Evolutionary conservation across 345 rosid species (phyloP), one percentile per base, ranked within the genome.

Genomic region (Sonneratia caseolaris): DNA sequence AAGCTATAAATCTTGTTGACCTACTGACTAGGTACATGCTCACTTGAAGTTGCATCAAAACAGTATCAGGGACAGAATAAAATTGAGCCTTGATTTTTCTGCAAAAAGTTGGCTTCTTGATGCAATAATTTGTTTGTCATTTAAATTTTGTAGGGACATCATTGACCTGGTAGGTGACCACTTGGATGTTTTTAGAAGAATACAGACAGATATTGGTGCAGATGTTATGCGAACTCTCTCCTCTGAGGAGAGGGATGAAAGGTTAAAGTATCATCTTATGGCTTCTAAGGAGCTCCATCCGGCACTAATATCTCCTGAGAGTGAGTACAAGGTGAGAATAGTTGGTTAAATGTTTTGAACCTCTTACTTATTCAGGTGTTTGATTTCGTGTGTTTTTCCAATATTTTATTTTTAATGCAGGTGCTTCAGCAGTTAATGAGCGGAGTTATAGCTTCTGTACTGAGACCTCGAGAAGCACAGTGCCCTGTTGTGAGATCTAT

Each of bases 241-340:
- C 15, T 86, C 95, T 6, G 92, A 87, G 76, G 93, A 88, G 84
- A 89, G 98, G 82, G 97, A 96, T 78, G 99, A 91, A 72, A 92
- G 96, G 79, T 78, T 96, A 81, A 96, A 92, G 81, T 82, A 81
- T 76, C 90, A 92, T 88, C 91, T 92, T 72, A 84, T 89, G 89
- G 84, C 76, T 72, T 89, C 97, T 35, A 89, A 87, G 81, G 96
- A 91, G 77, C 99, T 96, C 68, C 93, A 96, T 87, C 98, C 99
- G 24, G 96, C 97, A 70, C 70, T 92, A 69, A 67, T 87, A 40
- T 89, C 99, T 78, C 84, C 89, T 62, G 95, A 88, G 93, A 91
- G 95, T 85, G 99, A 96, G 93, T 91, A 91, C 91, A 92, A 92
- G 99, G 99, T 96, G 87, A 79, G 92, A 85, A 66, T 48, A 12